A percentile compares a stretch with the other conserved stretches of the same genome.
phyloP scores from a whole-genome alignment of 2,329 filamentous ascomycete species.

The Teratosphaeria pseudoeucalypti region DNA sequence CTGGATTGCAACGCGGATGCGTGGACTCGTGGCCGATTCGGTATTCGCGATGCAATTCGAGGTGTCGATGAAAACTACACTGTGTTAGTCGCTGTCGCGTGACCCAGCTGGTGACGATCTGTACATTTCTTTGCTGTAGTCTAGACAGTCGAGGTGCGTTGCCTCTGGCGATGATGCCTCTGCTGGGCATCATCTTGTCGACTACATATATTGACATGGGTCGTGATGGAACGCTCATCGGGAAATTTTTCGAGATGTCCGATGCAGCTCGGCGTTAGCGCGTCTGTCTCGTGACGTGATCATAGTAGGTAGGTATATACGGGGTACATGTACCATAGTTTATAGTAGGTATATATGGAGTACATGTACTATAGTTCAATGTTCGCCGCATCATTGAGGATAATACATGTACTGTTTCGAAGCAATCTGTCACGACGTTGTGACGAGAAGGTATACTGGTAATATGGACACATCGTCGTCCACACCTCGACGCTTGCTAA shows the following conservation, averaged over 20 bases:
- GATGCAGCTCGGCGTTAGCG: neutral
- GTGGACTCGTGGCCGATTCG: neutral
- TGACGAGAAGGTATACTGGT: neutral
- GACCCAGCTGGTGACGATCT: neutral
- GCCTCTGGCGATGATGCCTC: conserved; percentile 31
- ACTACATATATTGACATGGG: neutral
- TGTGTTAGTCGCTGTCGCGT: neutral
- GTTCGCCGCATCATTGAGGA: neutral
- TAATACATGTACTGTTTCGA: neutral
- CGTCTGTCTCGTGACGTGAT: neutral
- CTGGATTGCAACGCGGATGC: conserved; percentile 3
- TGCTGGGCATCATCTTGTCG: conserved; percentile 36
- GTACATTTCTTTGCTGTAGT: neutral
- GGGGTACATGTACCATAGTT: no score
- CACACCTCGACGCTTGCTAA: neutral
- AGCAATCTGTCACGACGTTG: neutral
- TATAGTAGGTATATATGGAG: no score
- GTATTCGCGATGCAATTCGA: conserved; percentile 4
- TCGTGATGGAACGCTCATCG: neutral
- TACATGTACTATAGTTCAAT: neutral
- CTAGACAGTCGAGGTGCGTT: conserved; percentile 5
- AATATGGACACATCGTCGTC: neutral
- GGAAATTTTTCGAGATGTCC: conserved; percentile 1
- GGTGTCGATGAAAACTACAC: conserved; percentile 19
- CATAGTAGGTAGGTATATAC: no score